phyloP scores from a whole-genome alignment of 2,329 filamentous ascomycete genomes.

The Fusarium sp. region DNA sequence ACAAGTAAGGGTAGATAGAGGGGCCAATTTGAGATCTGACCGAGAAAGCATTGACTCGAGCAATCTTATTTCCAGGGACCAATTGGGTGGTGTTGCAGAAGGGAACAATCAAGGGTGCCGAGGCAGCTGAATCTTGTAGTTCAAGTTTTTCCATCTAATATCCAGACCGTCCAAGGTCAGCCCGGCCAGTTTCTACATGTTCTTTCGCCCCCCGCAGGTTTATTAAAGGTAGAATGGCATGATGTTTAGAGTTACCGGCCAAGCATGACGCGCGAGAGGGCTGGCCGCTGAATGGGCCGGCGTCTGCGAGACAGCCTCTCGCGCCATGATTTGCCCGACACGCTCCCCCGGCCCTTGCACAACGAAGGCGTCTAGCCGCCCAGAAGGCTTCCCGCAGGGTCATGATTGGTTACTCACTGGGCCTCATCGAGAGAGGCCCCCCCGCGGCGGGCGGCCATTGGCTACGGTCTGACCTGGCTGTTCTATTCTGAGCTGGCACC shows the following conservation, averaged over 20 bases:
- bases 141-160: background rate
- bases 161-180: background rate
- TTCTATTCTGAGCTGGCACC: constrained; percentile 16
- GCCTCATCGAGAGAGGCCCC: background rate
- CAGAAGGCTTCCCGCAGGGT: background rate
- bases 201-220: background rate
- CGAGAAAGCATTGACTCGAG: background rate
- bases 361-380: constrained; percentile 4
- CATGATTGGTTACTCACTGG: constrained; percentile 4
- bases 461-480: background rate
- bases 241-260: background rate
- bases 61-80: background rate
- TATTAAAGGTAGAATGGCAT: background rate
- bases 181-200: background rate
- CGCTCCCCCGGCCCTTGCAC: background rate
- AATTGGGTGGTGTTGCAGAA: background rate
- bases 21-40: background rate
- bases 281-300: constrained; percentile 31
- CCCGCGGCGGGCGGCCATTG: background rate
- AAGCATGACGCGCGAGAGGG: background rate
- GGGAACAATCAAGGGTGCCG: background rate
- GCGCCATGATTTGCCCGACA: constrained; percentile 14
- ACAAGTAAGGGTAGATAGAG: background rate
- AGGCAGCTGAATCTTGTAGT: background rate
- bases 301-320: constrained; percentile 17